These are phyloP conservation scores for Pyrenochaeta sp. DNA, from an alignment of 2,329 filamentous ascomycete genomes.

Conservation along the genomic window DNA sequence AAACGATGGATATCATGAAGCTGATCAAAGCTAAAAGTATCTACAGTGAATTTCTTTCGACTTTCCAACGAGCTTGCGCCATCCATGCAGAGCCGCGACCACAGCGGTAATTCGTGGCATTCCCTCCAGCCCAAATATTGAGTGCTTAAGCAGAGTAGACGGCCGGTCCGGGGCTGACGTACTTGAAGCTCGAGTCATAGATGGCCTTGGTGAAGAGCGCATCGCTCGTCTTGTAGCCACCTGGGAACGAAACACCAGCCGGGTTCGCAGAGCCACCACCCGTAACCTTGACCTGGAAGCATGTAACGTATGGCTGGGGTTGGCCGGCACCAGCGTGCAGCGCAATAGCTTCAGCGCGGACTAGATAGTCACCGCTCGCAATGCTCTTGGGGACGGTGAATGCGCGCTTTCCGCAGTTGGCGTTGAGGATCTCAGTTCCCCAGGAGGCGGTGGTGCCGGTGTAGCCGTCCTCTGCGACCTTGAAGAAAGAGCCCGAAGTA, in stretches of 20 bases:
- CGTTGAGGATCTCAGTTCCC: conserved; percentile 51
- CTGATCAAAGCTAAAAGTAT: background rate
- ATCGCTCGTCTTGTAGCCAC: conserved; percentile 46
- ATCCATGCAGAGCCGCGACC: background rate
- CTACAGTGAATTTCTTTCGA: background rate
- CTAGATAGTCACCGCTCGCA: conserved; percentile 45
- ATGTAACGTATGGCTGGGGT: conserved; percentile 47
- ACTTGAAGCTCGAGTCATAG: conserved; percentile 46
- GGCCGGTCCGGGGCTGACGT: conserved; percentile 45
- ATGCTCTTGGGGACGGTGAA: conserved; percentile 48
- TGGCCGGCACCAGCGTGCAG: conserved; percentile 44
- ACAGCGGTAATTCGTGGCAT: background rate
- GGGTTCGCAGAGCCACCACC: conserved; percentile 45
- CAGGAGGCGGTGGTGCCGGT: conserved; percentile 45
- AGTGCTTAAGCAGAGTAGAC: conserved; percentile 40
- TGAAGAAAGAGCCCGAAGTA: conserved; percentile 45
- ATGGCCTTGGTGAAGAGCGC: conserved; percentile 46
- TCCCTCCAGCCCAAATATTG: background rate
- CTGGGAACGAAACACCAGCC: conserved; percentile 45
- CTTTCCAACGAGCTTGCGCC: background rate
- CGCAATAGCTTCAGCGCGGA: conserved; percentile 45
- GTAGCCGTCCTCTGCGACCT: conserved; percentile 50
- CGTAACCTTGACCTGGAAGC: conserved; percentile 51
- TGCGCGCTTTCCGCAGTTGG: conserved; percentile 48
- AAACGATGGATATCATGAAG: background rate